phyloP scores from a whole-genome alignment of 164 flowering plant genomes.

The Euptelea pleiosperma region DNA sequence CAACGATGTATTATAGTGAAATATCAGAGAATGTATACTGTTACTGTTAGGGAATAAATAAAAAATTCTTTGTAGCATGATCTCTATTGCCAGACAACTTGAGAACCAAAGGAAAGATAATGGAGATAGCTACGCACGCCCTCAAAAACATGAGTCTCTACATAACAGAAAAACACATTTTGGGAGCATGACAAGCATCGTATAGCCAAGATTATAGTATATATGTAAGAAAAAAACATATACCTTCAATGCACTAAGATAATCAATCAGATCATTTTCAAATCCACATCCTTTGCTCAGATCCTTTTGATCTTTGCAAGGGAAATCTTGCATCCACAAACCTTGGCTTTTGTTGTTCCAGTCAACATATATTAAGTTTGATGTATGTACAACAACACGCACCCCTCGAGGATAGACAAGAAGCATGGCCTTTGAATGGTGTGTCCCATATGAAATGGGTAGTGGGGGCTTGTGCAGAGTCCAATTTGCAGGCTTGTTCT shows the following conservation, averaged over 20 bases:
- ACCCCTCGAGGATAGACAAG: conserved; percentile 90
- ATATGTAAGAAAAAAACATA: conserved; percentile 2
- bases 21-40: too few relatives aligned
- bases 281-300: conserved; percentile 50
- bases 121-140: neutral
- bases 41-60: too few relatives aligned
- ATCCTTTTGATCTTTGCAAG: conserved; percentile 72
- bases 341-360: conserved; percentile 99
- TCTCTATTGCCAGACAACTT: too few relatives aligned
- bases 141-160: neutral
- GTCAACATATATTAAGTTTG: conserved; percentile 89
- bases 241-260: conserved; percentile 83
- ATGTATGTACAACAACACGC: conserved; percentile 85
- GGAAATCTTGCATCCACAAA: conserved; percentile 99
- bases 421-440: conserved; percentile 98
- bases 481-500: conserved; percentile 79
- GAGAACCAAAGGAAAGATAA: too few relatives aligned
- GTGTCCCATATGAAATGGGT: conserved; percentile 96
- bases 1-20: too few relatives aligned
- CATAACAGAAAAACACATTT: neutral
- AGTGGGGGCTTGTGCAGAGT: conserved; percentile 86
- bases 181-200: neutral
- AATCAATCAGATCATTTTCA: conserved; percentile 84
- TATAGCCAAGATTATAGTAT: neutral
- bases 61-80: too few relatives aligned